These are phyloP conservation scores for Coemansia aciculifera DNA, from an alignment of 192 early-diverging fungal species.

Conservation along the genomic window DNA sequence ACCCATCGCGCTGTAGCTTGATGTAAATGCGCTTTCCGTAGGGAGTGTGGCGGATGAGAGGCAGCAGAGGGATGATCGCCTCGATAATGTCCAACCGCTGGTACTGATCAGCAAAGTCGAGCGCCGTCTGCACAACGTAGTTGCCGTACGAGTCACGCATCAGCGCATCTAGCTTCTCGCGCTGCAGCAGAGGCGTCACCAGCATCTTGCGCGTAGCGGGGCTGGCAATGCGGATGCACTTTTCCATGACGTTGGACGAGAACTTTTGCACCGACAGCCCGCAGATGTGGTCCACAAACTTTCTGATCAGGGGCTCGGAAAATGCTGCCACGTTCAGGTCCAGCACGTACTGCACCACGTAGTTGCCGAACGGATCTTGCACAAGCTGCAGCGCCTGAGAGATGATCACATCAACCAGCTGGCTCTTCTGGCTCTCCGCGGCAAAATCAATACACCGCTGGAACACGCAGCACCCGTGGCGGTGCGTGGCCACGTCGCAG, in stretches of 20 bases:
- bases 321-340: constrained; percentile 71
- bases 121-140: constrained; percentile 87
- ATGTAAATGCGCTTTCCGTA: constrained; percentile 86
- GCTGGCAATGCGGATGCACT: constrained; percentile 83
- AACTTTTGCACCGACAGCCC: constrained; percentile 85
- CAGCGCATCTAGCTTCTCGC: constrained; percentile 72
- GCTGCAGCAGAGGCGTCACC: constrained; percentile 76
- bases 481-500: constrained; percentile 83
- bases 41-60: constrained; percentile 80
- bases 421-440: constrained; percentile 65
- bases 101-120: constrained; percentile 75
- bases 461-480: constrained; percentile 88
- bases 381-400: constrained; percentile 73
- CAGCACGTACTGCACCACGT: constrained; percentile 90
- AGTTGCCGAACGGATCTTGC: constrained; percentile 90
- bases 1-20: constrained; percentile 66
- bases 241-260: constrained; percentile 91
- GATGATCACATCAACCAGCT: constrained; percentile 77
- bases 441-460: constrained; percentile 91
- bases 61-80: constrained; percentile 75
- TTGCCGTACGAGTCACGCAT: constrained; percentile 87
- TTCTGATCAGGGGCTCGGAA: constrained; percentile 68
- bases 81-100: constrained; percentile 76
- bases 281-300: constrained; percentile 76
- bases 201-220: constrained; percentile 66